These are phyloP conservation scores for Globisporangium iwayamae DNA, from an alignment of 352 stramenopile genomes.

Conservation along the genomic window DNA sequence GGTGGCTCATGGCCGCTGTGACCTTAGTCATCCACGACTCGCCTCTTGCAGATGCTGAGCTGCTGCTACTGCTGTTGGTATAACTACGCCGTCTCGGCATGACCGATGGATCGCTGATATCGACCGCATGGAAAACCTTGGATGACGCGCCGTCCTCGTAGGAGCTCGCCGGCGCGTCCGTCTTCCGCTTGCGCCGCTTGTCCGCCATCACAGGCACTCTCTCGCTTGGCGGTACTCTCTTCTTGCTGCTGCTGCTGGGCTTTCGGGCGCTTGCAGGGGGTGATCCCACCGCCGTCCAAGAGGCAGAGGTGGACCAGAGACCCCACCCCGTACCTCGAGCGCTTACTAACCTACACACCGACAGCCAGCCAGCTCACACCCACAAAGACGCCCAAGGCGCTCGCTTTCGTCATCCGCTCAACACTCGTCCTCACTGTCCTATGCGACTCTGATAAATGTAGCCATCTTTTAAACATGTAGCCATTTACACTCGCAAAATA, in stretches of 20 bases:
- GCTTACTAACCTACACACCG: neutral
- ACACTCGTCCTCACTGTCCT: constrained; percentile 4
- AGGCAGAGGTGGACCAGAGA: neutral
- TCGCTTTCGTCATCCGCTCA: neutral
- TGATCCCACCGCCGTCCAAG: neutral
- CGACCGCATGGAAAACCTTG: constrained; percentile 38
- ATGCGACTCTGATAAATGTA: neutral
- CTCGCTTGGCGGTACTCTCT: constrained; percentile 6
- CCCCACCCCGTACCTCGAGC: too few species aligned
- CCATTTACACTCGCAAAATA: constrained; percentile 1
- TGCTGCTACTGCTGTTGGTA: constrained; percentile 15
- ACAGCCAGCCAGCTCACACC: neutral
- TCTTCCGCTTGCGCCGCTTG: constrained; percentile 34
- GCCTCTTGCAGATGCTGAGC: constrained; percentile 20
- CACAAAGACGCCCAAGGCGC: neutral
- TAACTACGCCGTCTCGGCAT: constrained; percentile 24
- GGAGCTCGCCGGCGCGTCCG: constrained; percentile 17
- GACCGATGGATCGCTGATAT: constrained; percentile 14
- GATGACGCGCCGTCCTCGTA: constrained; percentile 19
- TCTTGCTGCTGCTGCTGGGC: neutral
- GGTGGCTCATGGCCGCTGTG: constrained; percentile 54
- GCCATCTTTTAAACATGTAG: neutral
- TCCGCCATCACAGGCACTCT: constrained; percentile 29
- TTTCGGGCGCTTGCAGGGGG: neutral
- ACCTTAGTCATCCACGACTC: constrained; percentile 76